Evolutionary conservation across 1,284 basidiomycete species (phyloP).

Genomic region (Veloporphyrellus conicus): DNA sequence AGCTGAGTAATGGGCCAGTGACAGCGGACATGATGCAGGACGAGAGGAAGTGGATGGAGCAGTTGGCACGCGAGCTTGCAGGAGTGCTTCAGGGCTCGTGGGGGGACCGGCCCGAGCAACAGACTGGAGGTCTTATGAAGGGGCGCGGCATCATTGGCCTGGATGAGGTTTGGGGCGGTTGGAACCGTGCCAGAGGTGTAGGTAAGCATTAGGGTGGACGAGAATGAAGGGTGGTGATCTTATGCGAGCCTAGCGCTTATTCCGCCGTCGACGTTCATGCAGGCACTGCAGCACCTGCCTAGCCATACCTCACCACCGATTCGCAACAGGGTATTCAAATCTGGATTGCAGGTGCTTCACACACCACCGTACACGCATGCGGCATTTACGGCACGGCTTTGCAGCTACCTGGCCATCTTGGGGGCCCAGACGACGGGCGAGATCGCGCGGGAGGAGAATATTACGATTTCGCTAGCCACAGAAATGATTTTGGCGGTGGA

Average conservation of each 20-base stretch:
- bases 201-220: constrained; percentile 52
- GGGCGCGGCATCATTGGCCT: constrained; percentile 77
- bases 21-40: constrained; percentile 88
- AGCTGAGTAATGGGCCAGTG: constrained; percentile 72
- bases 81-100: constrained; percentile 60
- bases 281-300: constrained; percentile 67
- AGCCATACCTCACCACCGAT: constrained; percentile 68
- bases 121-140: constrained; percentile 55
- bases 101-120: constrained; percentile 9
- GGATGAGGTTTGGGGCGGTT: constrained; percentile 95
- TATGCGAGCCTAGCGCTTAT: constrained; percentile 61
- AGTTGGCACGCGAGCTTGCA: constrained; percentile 81
- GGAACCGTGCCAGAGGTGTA: constrained; percentile 94
- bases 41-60: constrained; percentile 76
- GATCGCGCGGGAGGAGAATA: constrained; percentile 61
- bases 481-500: constrained; percentile 77
- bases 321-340: constrained; percentile 60
- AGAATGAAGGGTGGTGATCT: not conserved
- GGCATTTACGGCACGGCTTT: constrained; percentile 64
- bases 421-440: constrained; percentile 57
- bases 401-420: constrained; percentile 45
- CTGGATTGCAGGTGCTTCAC: constrained; percentile 78
- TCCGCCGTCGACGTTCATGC: constrained; percentile 79
- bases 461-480: constrained; percentile 66
- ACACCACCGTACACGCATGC: constrained; percentile 69